Evolutionary conservation across 2,329 filamentous ascomycete species (phyloP).

Genomic region (Hysterium pulicare): DNA sequence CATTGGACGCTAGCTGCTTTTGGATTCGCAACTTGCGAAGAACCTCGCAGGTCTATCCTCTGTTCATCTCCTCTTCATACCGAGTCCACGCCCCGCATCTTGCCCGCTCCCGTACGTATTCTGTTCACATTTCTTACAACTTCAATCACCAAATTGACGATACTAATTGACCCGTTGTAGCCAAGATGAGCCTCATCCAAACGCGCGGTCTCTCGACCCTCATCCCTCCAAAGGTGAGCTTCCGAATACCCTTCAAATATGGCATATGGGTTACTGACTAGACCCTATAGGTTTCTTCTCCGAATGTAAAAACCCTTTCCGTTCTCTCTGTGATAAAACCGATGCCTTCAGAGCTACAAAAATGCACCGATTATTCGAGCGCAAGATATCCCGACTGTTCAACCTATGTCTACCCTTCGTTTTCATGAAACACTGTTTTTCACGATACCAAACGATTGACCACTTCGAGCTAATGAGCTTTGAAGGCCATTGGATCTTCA

Average conservation of each 20-base stretch:
- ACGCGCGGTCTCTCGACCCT: slow-evolving; percentile 94
- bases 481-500: slow-evolving; percentile 86
- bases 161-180: slow-evolving; percentile 38
- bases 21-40: neutral
- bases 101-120: slow-evolving; percentile 33
- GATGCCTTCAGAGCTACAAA: slow-evolving; percentile 8
- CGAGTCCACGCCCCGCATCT: slow-evolving; percentile 34
- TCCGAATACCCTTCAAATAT: slow-evolving; percentile 9
- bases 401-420: no score
- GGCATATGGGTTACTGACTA: slow-evolving; percentile 35
- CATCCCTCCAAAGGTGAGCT: slow-evolving; percentile 92
- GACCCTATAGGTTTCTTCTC: slow-evolving; percentile 67
- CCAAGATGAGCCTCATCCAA: slow-evolving; percentile 88
- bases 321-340: slow-evolving; percentile 10
- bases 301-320: slow-evolving; percentile 62
- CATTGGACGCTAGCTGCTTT: slow-evolving; percentile 1
- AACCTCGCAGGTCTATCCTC: slow-evolving; percentile 1
- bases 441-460: slow-evolving; percentile 1
- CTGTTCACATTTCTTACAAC: slow-evolving; percentile 4
- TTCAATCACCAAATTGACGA: slow-evolving; percentile 23
- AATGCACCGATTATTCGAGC: no score
- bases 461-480: slow-evolving; percentile 17
- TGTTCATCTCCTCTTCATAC: slow-evolving; percentile 25
- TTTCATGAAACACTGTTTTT: no score
- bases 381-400: no score